Evolutionary conservation across 495 filamentous ascomycete genomes (phyloP), one percentile per base, ranked within the genome.

Genomic region (Trichoderma erinaceum): DNA sequence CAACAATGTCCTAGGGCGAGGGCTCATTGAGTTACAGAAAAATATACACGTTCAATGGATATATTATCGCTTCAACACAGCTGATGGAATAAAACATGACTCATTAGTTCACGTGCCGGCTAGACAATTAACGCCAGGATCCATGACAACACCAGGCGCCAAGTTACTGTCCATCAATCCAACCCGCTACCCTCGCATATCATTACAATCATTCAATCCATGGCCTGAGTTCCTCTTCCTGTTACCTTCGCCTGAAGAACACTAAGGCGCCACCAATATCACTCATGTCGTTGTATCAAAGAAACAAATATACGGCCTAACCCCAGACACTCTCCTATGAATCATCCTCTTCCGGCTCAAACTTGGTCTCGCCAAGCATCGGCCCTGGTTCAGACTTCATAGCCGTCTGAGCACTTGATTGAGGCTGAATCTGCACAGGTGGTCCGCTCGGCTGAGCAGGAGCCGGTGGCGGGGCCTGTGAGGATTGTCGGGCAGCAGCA

Each of bases 341-440:
- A 79, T 73, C 78, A 65, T 85, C 85, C 67, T 85, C 79, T 63
- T 91, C 88, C 7, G 88, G 88, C 32, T 85, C 86, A 72, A 90
- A 91, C 69, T 76, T 86, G 35, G 88, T 91, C 75, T 89, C 88
- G 18, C 88, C 89, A 41, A 90, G 76, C 80, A 89, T 83, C 15
- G 78, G 75, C 52, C 66, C 71, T 41, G 83, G 75, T 68, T 80
- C 73, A 67, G 76, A 72, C 67, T 77, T 79, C 78, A 83, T 79
- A 48, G 81, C 75, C 65, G 82, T 78, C 68, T 79, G 81, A n/a
- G 77, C 73, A 64, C 75, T 75, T n/a, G 80, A 70, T 66, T 83
- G 80, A 15, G 81, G 82, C 68, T 85, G 83, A 8, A 76, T 79
- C 66, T 82, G 78, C 32, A 83, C 76, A 25, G 80, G 83, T 18